These are phyloP conservation scores for Saccharum officinarum DNA, from an alignment of 176 grass and related monocot genomes.

Conservation along the genomic window DNA sequence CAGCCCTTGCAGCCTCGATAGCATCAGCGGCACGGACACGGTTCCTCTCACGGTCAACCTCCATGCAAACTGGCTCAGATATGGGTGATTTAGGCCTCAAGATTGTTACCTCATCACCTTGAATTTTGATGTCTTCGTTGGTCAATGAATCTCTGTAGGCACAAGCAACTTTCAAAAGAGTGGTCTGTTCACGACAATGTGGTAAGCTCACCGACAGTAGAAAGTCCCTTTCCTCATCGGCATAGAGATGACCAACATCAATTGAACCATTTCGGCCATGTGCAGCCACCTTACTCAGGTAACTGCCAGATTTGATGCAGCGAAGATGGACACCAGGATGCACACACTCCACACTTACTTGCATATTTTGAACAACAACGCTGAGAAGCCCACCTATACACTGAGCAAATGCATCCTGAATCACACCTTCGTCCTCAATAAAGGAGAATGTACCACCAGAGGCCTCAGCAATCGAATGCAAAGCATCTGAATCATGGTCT, in stretches of 20 bases:
- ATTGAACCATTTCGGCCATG: slow-evolving; percentile 69
- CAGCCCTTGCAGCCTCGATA: slow-evolving; percentile 63
- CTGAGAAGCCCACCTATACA: slow-evolving; percentile 97
- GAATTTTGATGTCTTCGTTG: slow-evolving; percentile 56
- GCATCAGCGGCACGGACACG: slow-evolving; percentile 71
- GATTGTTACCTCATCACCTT: slow-evolving; percentile 53
- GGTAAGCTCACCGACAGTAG: slow-evolving; percentile 67
- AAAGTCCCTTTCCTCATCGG: slow-evolving; percentile 95
- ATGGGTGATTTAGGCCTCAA: slow-evolving; percentile 44
- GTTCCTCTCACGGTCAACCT: slow-evolving; percentile 93
- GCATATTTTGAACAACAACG: slow-evolving; percentile 84
- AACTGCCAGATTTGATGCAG: slow-evolving; percentile 86
- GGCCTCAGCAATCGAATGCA: slow-evolving; percentile 84
- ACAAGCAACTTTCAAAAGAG: slow-evolving; percentile 62
- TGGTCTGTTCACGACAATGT: slow-evolving; percentile 47
- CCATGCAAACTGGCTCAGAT: slow-evolving; percentile 59
- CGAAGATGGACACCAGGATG: slow-evolving; percentile 62
- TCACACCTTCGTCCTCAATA: slow-evolving; percentile 82
- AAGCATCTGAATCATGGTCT: slow-evolving; percentile 79
- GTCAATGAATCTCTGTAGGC: slow-evolving; percentile 68
- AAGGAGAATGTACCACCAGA: slow-evolving; percentile 98
- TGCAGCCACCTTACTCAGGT: slow-evolving; percentile 69
- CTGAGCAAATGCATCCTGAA: slow-evolving; percentile 99
- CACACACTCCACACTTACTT: slow-evolving; percentile 58
- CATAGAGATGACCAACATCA: slow-evolving; percentile 82